Evolutionary conservation across 1,139 yeast species (phyloP), one percentile per base, ranked within the genome.

Genomic region (Pichia sp.): DNA sequence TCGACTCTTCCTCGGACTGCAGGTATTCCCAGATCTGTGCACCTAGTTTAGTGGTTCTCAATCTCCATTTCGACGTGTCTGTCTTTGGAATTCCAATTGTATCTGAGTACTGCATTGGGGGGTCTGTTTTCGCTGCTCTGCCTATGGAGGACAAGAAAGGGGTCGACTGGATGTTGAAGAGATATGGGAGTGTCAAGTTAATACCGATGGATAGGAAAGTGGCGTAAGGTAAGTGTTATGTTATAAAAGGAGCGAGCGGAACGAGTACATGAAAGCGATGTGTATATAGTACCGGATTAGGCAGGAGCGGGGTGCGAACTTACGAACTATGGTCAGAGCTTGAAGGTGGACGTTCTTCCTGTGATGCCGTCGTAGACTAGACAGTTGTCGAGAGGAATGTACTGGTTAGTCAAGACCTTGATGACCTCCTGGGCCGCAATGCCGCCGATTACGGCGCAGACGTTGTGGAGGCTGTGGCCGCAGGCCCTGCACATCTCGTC

Each of bases 11-110:
- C 10, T 75, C 74, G 7, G 73, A 76, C 40, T 71, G 73, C 0
- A 72, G 62, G 27, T 88, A 93, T 40, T 80, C 84, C 99, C 99
- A 93, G 51, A 79, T 77, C 64, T 89, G 90, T 24, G 88, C 78
- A 14, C 98, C 99, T 29, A 86, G 72, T 36, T 80, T 79, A 57
- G 85, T 86, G 0, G 87, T 80, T 27, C 80, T 70, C 45, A 93
- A 75, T 60, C 96, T 75, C 99, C 99, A 93, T 33, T 83, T 75
- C 1, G 70, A 63, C 2, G 79, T 78, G 61, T 93, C 96, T 0
- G 98, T 87, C 53, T 72, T 75, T 0, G 84, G 83, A 10, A 89
- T 66, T 0, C 87, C 87, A 29, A 85, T 63, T 44, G 70, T 64
- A 17, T 87, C 93, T 0, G 93, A 85, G 65, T 85, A 85, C 46